These are phyloP conservation scores for Dryas drummondii DNA, from an alignment of 306 rosid genomes.

Conservation along the genomic window DNA sequence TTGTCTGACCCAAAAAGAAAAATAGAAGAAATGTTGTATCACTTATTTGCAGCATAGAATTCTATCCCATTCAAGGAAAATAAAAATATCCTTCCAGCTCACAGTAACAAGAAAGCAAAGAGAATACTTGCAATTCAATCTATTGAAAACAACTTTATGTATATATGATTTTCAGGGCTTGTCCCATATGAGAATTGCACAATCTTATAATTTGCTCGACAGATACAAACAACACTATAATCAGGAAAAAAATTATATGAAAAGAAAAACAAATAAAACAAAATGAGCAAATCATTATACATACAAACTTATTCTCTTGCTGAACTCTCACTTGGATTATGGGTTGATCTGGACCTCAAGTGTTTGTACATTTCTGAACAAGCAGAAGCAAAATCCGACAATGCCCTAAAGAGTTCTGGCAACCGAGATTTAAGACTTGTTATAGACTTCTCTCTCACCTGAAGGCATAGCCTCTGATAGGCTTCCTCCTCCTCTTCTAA, in stretches of 20 bases:
- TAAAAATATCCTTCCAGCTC: no score
- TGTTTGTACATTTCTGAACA: constrained; percentile 67
- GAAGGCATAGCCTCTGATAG: constrained; percentile 51
- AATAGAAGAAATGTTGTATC: no score
- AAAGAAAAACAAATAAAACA: constrained; percentile 1
- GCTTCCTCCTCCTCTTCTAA: constrained; percentile 65
- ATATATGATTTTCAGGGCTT: constrained; percentile 28
- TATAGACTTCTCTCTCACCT: constrained; percentile 84
- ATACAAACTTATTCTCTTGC: constrained; percentile 27
- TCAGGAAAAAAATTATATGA: not conserved
- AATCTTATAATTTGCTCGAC: constrained; percentile 15
- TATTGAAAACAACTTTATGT: constrained; percentile 14
- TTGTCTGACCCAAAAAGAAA: no score
- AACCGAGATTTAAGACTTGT: constrained; percentile 56
- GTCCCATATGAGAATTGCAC: constrained; percentile 29
- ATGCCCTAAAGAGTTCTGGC: constrained; percentile 82
- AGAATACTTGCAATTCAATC: not conserved
- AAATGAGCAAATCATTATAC: not conserved
- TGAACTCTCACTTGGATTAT: constrained; percentile 35
- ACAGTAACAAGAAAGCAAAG: no score
- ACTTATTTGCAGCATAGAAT: no score
- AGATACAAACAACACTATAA: constrained; percentile 10
- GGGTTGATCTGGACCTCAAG: constrained; percentile 44
- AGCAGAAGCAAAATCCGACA: constrained; percentile 53
- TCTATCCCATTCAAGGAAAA: no score